phyloP scores from a whole-genome alignment of 352 stramenopile genomes.

The Phytophthora constricta region DNA sequence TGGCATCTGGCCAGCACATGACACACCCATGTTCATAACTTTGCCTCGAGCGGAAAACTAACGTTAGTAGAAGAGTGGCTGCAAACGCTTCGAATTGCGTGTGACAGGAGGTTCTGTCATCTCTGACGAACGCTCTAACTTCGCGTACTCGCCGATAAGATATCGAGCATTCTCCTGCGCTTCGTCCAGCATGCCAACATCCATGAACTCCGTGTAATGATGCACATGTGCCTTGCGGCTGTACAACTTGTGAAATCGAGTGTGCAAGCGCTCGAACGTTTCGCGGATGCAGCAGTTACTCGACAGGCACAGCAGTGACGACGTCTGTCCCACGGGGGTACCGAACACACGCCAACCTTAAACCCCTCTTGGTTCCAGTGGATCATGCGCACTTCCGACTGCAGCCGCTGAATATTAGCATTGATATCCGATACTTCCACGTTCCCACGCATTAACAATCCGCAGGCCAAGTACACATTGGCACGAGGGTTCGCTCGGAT shows the following conservation, averaged over 20 bases:
- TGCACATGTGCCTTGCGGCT: conserved; percentile 81
- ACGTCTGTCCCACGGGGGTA: conserved; percentile 64
- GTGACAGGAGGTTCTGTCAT: conserved; percentile 14
- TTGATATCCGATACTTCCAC: conserved; percentile 91
- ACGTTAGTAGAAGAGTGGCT: conserved; percentile 42
- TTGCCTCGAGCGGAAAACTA: neutral
- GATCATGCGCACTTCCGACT: conserved; percentile 87
- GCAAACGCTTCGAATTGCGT: conserved; percentile 35
- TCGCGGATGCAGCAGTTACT: conserved; percentile 91
- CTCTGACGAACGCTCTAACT: conserved; percentile 52
- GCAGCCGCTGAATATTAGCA: conserved; percentile 84
- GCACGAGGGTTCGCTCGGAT: conserved; percentile 71
- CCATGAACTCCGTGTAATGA: conserved; percentile 90
- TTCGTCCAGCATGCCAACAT: conserved; percentile 52
- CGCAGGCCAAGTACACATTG: conserved; percentile 87
- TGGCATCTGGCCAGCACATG: too few relatives aligned
- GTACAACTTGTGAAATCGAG: conserved; percentile 86
- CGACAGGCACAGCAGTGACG: conserved; percentile 81
- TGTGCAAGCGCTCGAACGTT: conserved; percentile 79
- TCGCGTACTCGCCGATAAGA: conserved; percentile 71
- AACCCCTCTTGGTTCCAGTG: conserved; percentile 93
- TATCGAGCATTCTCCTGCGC: conserved; percentile 66
- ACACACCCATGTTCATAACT: too few relatives aligned
- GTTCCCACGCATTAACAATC: conserved; percentile 83
- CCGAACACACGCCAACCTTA: conserved; percentile 83